Evolutionary conservation across 2,329 filamentous ascomycete species (phyloP).

Genomic region (Eutypa lata): DNA sequence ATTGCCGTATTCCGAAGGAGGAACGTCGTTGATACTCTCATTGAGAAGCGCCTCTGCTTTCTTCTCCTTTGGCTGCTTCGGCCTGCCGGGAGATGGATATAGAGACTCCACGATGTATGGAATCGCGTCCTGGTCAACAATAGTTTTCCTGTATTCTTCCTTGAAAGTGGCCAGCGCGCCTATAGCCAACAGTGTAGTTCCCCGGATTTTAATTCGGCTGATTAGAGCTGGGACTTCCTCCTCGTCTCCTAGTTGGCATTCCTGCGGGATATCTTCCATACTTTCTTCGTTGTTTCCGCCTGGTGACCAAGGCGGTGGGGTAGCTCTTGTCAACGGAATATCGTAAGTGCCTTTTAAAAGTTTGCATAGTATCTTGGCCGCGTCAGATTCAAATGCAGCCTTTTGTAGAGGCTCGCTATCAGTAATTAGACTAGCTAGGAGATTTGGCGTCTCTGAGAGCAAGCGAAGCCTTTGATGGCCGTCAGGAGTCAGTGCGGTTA

Average conservation of each 20-base stretch:
- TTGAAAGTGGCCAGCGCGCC: conserved; percentile 79
- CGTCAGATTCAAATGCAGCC: conserved; percentile 67
- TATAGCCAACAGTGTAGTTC: conserved; percentile 73
- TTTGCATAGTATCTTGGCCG: conserved; percentile 43
- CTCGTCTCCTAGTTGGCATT: conserved; percentile 53
- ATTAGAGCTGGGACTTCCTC: conserved; percentile 58
- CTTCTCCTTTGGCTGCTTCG: conserved; percentile 41
- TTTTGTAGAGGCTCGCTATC: conserved; percentile 79
- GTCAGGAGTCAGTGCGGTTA: conserved; percentile 13
- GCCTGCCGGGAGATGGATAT: conserved; percentile 50
- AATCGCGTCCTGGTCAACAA: conserved; percentile 79
- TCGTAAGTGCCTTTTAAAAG: conserved; percentile 52
- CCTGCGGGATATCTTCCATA: conserved; percentile 30
- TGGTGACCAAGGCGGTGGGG: conserved; percentile 35
- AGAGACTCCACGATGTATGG: conserved; percentile 83
- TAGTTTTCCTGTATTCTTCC: conserved; percentile 77
- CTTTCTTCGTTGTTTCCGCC: conserved; percentile 25
- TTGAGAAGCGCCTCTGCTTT: conserved; percentile 26
- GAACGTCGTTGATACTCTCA: conserved; percentile 24
- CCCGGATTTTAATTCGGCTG: conserved; percentile 74
- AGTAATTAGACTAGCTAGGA: conserved; percentile 74
- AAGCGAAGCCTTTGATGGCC: conserved; percentile 47
- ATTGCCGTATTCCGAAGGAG: conserved; percentile 54
- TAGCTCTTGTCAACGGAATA: conserved; percentile 32
- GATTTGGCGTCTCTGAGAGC: conserved; percentile 68